phyloP scores from a whole-genome alignment of 2,329 filamentous ascomycete species.

The Xylaria sp. region DNA sequence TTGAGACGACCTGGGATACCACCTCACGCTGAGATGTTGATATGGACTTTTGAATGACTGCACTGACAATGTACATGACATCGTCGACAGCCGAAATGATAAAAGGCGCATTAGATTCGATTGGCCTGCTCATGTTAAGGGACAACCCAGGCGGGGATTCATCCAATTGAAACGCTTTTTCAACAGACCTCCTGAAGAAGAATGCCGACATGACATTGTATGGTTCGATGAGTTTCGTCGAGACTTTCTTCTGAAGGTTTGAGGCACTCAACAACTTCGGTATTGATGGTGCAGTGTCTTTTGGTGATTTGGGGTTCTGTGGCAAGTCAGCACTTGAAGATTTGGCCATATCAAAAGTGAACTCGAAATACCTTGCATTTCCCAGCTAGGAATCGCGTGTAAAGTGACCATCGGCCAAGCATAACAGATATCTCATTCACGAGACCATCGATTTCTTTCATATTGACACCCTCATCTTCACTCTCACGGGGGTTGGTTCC shows the following conservation, averaged over 20 bases:
- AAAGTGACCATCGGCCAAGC: conserved; percentile 89
- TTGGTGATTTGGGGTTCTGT: conserved; percentile 48
- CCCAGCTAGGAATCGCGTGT: conserved; percentile 78
- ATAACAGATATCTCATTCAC: conserved; percentile 86
- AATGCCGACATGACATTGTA: conserved; percentile 94
- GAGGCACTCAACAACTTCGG: conserved; percentile 75
- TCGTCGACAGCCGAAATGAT: conserved; percentile 96
- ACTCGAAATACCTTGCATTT: conserved; percentile 70
- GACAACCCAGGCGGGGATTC: conserved; percentile 77
- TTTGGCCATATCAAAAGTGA: conserved; percentile 2
- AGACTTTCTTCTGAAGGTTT: conserved; percentile 73
- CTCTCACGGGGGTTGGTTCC: conserved; percentile 53
- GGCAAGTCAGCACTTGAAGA: conserved; percentile 27
- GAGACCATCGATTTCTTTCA: conserved; percentile 89
- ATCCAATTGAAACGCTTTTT: conserved; percentile 96
- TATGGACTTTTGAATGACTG: conserved; percentile 79
- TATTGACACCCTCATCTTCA: conserved; percentile 90
- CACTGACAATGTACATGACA: conserved; percentile 98
- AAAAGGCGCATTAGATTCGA: conserved; percentile 76
- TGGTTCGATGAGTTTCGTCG: conserved; percentile 65
- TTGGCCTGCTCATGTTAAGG: conserved; percentile 63
- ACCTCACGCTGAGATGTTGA: conserved; percentile 79
- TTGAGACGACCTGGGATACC: conserved; percentile 71
- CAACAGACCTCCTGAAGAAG: conserved; percentile 92
- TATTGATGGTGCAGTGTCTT: conserved; percentile 54